Conservation (phyloP, 1,139 yeast species). For the Candida glucosophila region DNA sequence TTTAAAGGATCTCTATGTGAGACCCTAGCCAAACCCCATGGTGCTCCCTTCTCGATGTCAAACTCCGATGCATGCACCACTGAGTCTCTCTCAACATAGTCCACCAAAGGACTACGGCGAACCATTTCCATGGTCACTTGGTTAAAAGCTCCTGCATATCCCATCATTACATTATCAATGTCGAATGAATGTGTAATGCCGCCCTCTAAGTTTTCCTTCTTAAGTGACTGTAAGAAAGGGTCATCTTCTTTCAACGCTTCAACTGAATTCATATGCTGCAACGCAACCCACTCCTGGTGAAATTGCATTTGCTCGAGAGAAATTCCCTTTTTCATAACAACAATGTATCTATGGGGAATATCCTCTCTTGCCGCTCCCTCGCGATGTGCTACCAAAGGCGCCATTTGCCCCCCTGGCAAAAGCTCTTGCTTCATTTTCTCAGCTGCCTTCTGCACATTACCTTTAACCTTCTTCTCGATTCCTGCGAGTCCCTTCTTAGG, state of each 20-base stretch:
- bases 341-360: conserved; percentile 73
- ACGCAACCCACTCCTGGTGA: conserved; percentile 60
- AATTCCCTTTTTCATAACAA: conserved; percentile 64
- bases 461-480: conserved; percentile 1
- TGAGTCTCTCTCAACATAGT: conserved; percentile 74
- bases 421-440: not conserved
- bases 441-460: not conserved
- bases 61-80: conserved; percentile 60
- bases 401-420: conserved; percentile 16
- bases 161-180: conserved; percentile 45
- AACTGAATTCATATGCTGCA: conserved; percentile 33
- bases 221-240: conserved; percentile 32
- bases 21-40: conserved; percentile 95
- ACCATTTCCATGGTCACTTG: conserved; percentile 63
- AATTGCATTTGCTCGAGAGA: conserved; percentile 40
- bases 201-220: conserved; percentile 26
- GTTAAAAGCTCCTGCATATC: conserved; percentile 72
- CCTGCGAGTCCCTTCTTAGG: conserved; percentile 4
- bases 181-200: conserved; percentile 64
- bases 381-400: conserved; percentile 31
- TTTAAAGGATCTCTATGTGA: conserved; percentile 79
- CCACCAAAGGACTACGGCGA: conserved; percentile 65
- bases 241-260: conserved; percentile 19
- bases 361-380: conserved; percentile 37
- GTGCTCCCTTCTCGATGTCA: conserved; percentile 70